These are phyloP conservation scores for Fennellomyces sp. DNA, from an alignment of 371 early-diverging fungal genomes.

Conservation along the genomic window DNA sequence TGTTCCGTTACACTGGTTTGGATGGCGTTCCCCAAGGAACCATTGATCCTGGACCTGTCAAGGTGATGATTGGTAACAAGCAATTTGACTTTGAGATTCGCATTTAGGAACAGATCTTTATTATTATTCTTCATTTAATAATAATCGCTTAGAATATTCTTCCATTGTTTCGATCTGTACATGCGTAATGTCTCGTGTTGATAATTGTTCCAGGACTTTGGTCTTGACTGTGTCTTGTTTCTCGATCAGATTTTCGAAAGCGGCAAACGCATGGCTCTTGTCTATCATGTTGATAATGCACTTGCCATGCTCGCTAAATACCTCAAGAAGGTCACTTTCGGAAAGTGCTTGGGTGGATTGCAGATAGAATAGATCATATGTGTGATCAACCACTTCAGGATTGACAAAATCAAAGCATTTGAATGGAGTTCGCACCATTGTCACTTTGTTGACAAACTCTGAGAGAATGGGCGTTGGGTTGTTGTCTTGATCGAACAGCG, in stretches of 20 bases:
- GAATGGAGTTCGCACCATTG: conserved; percentile 37
- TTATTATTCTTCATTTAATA: not conserved
- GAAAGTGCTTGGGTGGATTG: not conserved
- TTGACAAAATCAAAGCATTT: conserved; percentile 38
- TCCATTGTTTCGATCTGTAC: conserved; percentile 15
- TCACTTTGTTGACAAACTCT: conserved; percentile 31
- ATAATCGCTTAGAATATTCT: conserved; percentile 12
- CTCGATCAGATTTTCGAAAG: conserved; percentile 26
- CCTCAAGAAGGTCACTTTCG: not conserved
- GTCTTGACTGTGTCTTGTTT: conserved; percentile 10
- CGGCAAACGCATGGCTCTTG: conserved; percentile 15
- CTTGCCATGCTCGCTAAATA: conserved; percentile 28
- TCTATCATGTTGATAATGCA: conserved; percentile 27
- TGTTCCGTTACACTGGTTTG: conserved; percentile 39
- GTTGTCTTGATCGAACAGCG: conserved; percentile 16
- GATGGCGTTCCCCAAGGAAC: conserved; percentile 24
- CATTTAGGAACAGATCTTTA: not conserved
- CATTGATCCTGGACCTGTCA: conserved; percentile 31
- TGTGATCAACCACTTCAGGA: conserved; percentile 16
- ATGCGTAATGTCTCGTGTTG: not conserved
- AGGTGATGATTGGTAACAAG: conserved; percentile 28
- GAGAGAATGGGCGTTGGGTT: conserved; percentile 18
- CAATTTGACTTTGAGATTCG: conserved; percentile 22
- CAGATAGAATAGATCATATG: conserved; percentile 1
- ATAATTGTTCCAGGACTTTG: not conserved